These are phyloP conservation scores for Cordyceps fumosorosea DNA, from an alignment of 2,329 filamentous ascomycete species.

Conservation along the genomic window DNA sequence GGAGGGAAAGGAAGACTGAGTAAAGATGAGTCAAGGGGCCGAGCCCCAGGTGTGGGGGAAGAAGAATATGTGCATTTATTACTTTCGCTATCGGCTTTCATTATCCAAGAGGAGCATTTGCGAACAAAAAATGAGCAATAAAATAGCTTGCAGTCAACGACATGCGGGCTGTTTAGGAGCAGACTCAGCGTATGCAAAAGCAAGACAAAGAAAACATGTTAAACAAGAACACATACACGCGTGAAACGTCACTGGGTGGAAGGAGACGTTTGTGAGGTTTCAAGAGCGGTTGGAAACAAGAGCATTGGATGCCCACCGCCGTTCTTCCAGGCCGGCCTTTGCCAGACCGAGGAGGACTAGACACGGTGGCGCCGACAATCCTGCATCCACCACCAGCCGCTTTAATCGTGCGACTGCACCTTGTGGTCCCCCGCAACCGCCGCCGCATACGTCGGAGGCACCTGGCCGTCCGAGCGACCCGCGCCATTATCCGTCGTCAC, in stretches of 20 bases:
- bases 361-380: background rate
- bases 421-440: slow-evolving; percentile 88
- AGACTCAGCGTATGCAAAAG: background rate
- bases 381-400: slow-evolving; percentile 21
- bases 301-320: background rate
- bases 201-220: background rate
- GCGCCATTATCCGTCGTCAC: slow-evolving; percentile 31
- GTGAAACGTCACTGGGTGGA: background rate
- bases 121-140: background rate
- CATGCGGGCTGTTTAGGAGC: background rate
- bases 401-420: slow-evolving; percentile 51
- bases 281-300: background rate
- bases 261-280: too few relatives aligned
- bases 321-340: background rate
- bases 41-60: background rate
- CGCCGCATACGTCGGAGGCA: slow-evolving; percentile 83
- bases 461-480: slow-evolving; percentile 23
- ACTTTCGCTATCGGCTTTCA: background rate
- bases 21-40: too few relatives aligned
- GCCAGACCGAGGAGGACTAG: background rate
- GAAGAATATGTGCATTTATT: background rate
- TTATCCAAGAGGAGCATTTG: background rate
- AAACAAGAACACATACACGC: background rate
- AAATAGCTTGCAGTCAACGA: background rate
- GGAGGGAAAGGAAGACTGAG: background rate